phyloP scores from a whole-genome alignment of 2,329 filamentous ascomycete genomes.

The Alternaria sp. region DNA sequence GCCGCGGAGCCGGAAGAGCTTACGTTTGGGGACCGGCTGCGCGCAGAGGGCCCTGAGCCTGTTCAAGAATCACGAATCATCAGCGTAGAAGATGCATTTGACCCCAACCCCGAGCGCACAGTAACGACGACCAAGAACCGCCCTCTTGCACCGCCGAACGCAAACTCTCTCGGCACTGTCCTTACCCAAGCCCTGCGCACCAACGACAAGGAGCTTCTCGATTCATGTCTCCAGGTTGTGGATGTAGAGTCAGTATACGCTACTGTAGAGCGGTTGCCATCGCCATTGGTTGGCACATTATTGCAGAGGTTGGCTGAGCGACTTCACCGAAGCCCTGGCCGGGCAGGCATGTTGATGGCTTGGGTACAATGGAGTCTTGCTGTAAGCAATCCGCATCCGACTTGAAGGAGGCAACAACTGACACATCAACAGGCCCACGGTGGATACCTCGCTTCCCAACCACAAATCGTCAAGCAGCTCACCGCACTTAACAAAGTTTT shows the following conservation, averaged over 20 bases:
- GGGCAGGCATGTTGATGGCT: constrained; percentile 87
- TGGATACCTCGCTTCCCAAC: constrained; percentile 85
- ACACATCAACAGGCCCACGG: constrained; percentile 71
- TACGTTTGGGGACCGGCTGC: constrained; percentile 87
- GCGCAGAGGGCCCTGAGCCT: constrained; percentile 62
- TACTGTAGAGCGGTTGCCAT: constrained; percentile 91
- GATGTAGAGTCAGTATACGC: constrained; percentile 81
- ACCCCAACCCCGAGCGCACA: constrained; percentile 55
- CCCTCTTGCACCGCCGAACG: constrained; percentile 69
- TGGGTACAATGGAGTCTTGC: constrained; percentile 83
- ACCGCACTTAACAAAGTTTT: constrained; percentile 84
- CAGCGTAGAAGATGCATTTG: constrained; percentile 72
- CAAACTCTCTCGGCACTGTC: constrained; percentile 88
- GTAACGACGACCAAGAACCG: constrained; percentile 54
- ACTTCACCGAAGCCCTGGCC: constrained; percentile 84
- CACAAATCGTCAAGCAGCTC: constrained; percentile 82
- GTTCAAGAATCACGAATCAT: constrained; percentile 61
- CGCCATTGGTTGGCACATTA: constrained; percentile 78
- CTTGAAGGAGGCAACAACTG: not conserved
- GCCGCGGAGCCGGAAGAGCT: constrained; percentile 63
- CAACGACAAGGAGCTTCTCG: constrained; percentile 87
- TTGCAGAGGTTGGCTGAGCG: constrained; percentile 86
- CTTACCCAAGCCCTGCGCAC: constrained; percentile 92
- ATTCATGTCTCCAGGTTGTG: constrained; percentile 86
- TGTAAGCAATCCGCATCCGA: not conserved